These are phyloP conservation scores for Leccinum fallax DNA, from an alignment of 1,284 basidiomycete genomes.

Conservation along the genomic window DNA sequence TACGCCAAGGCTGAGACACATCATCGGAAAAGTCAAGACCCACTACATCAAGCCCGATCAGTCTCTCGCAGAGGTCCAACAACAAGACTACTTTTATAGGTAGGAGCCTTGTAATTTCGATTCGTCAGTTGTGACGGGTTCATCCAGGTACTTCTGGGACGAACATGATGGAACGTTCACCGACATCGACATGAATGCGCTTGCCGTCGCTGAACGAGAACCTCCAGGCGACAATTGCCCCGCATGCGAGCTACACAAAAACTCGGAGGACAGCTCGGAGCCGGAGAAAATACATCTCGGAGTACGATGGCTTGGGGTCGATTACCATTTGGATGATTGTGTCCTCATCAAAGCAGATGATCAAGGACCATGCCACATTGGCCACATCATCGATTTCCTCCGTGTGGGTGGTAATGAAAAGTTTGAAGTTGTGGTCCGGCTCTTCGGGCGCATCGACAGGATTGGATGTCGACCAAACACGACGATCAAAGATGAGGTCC, in stretches of 20 bases:
- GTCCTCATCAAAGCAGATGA: slow-evolving; percentile 47
- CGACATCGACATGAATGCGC: slow-evolving; percentile 27
- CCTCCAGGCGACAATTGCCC: slow-evolving; percentile 52
- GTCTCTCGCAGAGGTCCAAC: slow-evolving; percentile 22
- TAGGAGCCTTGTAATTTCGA: slow-evolving; percentile 25
- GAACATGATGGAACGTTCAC: slow-evolving; percentile 17
- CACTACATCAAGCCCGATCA: slow-evolving; percentile 32
- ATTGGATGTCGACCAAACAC: slow-evolving; percentile 28
- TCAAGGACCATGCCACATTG: slow-evolving; percentile 39
- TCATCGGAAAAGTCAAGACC: slow-evolving; percentile 33
- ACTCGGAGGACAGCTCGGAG: slow-evolving; percentile 31
- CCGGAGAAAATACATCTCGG: slow-evolving; percentile 39
- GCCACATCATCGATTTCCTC: slow-evolving; percentile 36
- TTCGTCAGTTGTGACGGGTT: slow-evolving; percentile 10
- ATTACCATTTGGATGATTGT: slow-evolving; percentile 60
- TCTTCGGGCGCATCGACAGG: slow-evolving; percentile 42
- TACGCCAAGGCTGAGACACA: slow-evolving; percentile 14
- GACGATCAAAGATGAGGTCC: slow-evolving; percentile 43
- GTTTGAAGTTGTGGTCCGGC: slow-evolving; percentile 23
- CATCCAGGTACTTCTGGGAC: slow-evolving; percentile 30
- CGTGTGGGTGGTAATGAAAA: slow-evolving; percentile 3
- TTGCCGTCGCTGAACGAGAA: slow-evolving; percentile 10
- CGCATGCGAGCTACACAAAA: slow-evolving; percentile 41
- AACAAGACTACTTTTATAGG: slow-evolving; percentile 62
- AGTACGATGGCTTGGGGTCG: slow-evolving; percentile 42